Conservation (phyloP, 2,329 filamentous ascomycete genomes). For the Thielaviopsis euricoi region DNA sequence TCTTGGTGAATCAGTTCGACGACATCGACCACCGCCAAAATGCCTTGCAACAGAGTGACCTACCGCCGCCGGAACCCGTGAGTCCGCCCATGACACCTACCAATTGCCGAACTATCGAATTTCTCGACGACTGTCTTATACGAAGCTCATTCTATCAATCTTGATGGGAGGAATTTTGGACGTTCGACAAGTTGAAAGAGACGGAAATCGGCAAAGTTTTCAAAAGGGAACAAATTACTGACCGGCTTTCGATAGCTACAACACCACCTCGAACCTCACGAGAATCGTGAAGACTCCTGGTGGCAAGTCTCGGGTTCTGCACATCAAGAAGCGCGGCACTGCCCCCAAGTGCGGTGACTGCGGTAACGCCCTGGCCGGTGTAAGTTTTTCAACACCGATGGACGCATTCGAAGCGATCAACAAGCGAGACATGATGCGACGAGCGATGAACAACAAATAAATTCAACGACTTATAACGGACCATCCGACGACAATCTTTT, state of each 20-base stretch:
- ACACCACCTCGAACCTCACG: slow-evolving; percentile 95
- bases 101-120: no score
- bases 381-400: slow-evolving; percentile 41
- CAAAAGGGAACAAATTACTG: not conserved
- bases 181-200: not conserved
- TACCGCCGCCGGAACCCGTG: slow-evolving; percentile 71
- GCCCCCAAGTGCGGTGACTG: slow-evolving; percentile 99
- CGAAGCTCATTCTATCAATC: no score
- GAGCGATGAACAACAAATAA: not conserved
- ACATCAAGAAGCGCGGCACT: slow-evolving; percentile 99
- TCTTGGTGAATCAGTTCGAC: slow-evolving; percentile 17
- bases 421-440: slow-evolving; percentile 2
- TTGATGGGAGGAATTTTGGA: slow-evolving; percentile 12
- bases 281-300: slow-evolving; percentile 92
- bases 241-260: slow-evolving; percentile 50
- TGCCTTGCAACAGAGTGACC: slow-evolving; percentile 43
- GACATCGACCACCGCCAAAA: slow-evolving; percentile 31
- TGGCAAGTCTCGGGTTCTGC: slow-evolving; percentile 85
- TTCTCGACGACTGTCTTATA: no score
- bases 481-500: not conserved
- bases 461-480: not conserved
- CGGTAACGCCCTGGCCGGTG: slow-evolving; percentile 89
- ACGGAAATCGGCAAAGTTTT: not conserved
- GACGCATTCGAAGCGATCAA: slow-evolving; percentile 13
- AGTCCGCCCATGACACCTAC: slow-evolving; percentile 23